Percentiles rank a stretch among this genome's conserved stretches.
Conservation (phyloP, 805 yeast genomes). For the Maudiozyma pseudohumilis region DNA sequence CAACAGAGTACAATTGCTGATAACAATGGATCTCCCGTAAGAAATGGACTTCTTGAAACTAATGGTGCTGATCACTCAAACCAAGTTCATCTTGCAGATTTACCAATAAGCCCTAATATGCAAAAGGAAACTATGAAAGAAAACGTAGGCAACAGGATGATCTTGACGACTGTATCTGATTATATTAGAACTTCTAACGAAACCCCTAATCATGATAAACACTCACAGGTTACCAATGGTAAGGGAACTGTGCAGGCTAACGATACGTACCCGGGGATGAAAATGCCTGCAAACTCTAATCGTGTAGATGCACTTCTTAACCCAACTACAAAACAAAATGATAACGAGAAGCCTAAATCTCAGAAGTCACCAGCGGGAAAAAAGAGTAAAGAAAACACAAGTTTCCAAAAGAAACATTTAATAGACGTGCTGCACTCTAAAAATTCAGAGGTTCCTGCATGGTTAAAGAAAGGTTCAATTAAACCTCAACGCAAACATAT, state of each 20-base stretch:
- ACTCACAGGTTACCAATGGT: too few species aligned
- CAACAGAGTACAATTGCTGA: conserved; percentile 28
- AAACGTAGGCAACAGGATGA: too few species aligned
- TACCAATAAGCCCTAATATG: conserved; percentile 22
- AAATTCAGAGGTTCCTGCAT: conserved; percentile 12
- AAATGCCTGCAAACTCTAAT: too few species aligned
- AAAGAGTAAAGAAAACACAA: conserved; percentile 8
- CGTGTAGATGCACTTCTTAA: too few species aligned
- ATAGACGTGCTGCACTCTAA: conserved; percentile 21
- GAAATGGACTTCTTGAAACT: conserved; percentile 12
- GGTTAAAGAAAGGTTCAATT: conserved; percentile 11
- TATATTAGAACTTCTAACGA: too few species aligned
- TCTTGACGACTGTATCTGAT: too few species aligned
- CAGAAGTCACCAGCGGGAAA: background rate
- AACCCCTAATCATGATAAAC: too few species aligned
- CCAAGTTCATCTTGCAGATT: conserved; percentile 22
- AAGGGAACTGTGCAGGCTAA: too few species aligned
- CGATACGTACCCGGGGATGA: too few species aligned
- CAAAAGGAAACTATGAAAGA: conserved; percentile 22
- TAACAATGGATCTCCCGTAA: conserved; percentile 25
- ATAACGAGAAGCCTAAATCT: background rate
- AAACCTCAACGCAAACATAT: conserved; percentile 4
- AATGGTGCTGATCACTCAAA: too few species aligned
- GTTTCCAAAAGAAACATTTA: conserved; percentile 25
- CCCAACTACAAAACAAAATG: background rate